Base-by-base conservation (phyloP, 1,284 basidiomycete species). In the Heterobasidion annosum region DNA sequence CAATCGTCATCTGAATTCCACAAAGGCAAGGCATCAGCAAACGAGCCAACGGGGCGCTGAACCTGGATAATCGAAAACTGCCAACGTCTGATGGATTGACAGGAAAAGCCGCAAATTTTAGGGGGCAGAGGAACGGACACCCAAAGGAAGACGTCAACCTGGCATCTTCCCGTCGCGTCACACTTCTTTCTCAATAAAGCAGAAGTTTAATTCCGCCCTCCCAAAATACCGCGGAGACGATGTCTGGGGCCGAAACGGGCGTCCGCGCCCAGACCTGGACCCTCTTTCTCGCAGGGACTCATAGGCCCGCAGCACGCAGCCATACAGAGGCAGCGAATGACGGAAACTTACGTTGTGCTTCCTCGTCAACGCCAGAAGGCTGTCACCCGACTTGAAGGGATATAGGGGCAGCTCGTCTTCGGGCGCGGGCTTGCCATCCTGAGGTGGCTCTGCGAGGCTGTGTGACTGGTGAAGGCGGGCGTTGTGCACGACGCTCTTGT, bases 381-480 rank as follows among this genome's bases (percentile, higher is more conserved):
- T 83, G 51, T 86, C 83, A 1, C 89, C 93, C 15, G 89, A 88
- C 59, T 86, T 80, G 65, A 94, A 97, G 2, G 91, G 84, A 64
- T 90, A 93, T 0, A 88, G 91, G 5, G 91, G 92, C 54, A 83
- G 78, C 52, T 73, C 68, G 45, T 67, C 60, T 34, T 65, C 58
- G 48, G 62, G 57, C 19, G 63, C 42, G 18, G n/a, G n/a, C 18
- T n/a, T 48, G 12, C 34, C 50, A n/a, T 48, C 63, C 48, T 55
- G 47, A 13, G 54, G 58, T 1, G 73, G 67, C n/a, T 79, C 76
- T 12, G 73, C 56, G 8, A 73, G 60, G 19, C 73, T 78, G 63
- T 87, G 82, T 5, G 72, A 74, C 62, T 91, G 89, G 59, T 90
- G 82, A 32, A 93, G 72, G 34, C 95, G 81, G 32, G 88, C 85